These are phyloP conservation scores for Seiridium cupressi DNA, from an alignment of 2,329 filamentous ascomycete genomes.

Conservation along the genomic window DNA sequence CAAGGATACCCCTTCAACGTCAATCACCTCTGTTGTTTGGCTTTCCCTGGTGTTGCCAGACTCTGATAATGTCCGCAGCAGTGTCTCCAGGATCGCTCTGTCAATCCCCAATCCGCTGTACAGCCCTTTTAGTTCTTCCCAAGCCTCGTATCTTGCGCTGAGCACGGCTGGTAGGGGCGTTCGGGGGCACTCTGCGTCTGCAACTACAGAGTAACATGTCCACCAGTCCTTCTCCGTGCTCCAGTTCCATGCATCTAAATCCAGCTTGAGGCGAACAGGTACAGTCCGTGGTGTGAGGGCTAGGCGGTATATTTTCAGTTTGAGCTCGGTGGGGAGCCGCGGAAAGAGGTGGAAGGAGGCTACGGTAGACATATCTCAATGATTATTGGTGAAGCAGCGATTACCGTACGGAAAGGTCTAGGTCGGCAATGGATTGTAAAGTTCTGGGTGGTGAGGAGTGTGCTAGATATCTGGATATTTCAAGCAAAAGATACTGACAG, in stretches of 20 bases:
- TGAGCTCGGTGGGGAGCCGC: slow-evolving; percentile 5
- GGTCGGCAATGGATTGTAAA: no score
- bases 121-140: neutral
- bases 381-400: no score
- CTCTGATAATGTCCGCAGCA: neutral
- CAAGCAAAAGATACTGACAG: no score
- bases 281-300: slow-evolving; percentile 8
- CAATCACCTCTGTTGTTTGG: neutral
- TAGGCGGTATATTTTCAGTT: slow-evolving; percentile 6
- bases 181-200: neutral
- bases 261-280: slow-evolving; percentile 4
- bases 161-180: neutral
- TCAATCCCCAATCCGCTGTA: neutral
- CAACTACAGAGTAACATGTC: neutral
- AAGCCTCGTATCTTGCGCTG: slow-evolving; percentile 2
- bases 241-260: slow-evolving; percentile 9
- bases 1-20: neutral
- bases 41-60: neutral
- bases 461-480: no score
- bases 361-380: neutral
- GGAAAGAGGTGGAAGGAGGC: slow-evolving; percentile 2
- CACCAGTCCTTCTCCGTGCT: slow-evolving; percentile 6
- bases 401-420: neutral
- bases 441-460: no score
- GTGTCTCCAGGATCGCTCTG: neutral